Percentiles rank a stretch among this genome's conserved stretches.
These are phyloP conservation scores for Westerdykella sp. DNA, from an alignment of 2,329 filamentous ascomycete genomes.

Conservation along the genomic window DNA sequence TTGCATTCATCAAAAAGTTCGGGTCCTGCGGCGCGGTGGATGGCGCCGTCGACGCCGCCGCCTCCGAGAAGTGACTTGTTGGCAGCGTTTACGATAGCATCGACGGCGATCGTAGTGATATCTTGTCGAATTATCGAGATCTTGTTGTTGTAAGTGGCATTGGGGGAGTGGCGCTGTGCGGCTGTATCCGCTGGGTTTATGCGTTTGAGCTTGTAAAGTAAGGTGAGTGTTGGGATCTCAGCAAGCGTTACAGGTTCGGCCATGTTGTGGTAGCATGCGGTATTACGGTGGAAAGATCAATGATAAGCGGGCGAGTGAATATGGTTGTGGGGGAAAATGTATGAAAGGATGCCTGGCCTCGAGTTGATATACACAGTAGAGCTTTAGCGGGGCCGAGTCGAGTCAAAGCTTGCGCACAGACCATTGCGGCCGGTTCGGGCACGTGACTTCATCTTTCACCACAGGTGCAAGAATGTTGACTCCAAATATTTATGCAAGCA, in stretches of 20 bases:
- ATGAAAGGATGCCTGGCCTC: too few species aligned
- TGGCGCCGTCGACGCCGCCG: conserved; percentile 73
- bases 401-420: too few species aligned
- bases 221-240: conserved; percentile 57
- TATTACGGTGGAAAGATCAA: too few species aligned
- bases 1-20: conserved; percentile 64
- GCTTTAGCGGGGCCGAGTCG: too few species aligned
- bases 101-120: conserved; percentile 72
- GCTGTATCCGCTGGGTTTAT: conserved; percentile 34
- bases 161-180: conserved; percentile 9
- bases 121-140: conserved; percentile 67
- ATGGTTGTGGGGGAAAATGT: too few species aligned
- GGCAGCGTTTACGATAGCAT: conserved; percentile 90
- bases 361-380: too few species aligned
- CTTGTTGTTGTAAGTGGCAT: conserved; percentile 52
- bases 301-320: too few species aligned
- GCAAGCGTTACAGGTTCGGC: conserved; percentile 33
- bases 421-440: too few species aligned
- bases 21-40: conserved; percentile 74
- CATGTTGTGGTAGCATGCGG: conserved; percentile 12
- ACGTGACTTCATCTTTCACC: too few species aligned
- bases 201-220: conserved; percentile 58
- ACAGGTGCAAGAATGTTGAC: too few species aligned
- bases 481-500: too few species aligned
- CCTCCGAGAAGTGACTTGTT: conserved; percentile 74